Evolutionary conservation across 768 basidiomycete genomes (phyloP), one percentile per base, ranked within the genome.

Genomic region (Cystobasidium onofrii): DNA sequence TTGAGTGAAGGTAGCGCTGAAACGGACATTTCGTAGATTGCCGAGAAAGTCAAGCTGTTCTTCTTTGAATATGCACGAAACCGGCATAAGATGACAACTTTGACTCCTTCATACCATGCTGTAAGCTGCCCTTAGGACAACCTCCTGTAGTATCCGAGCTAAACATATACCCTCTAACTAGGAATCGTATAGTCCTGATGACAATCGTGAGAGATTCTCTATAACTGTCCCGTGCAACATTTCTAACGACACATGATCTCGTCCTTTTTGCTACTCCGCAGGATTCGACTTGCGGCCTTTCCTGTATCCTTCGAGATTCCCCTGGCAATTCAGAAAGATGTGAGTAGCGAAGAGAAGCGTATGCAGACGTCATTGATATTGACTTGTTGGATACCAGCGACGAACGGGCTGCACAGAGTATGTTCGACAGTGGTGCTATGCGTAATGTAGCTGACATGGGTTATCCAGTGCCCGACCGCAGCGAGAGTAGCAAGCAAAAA

Each of bases 51-150:
- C 78, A 98, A 99, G 81, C 82, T 88, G 44, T 99, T 99, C 84
- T 98, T 91, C 84, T 95, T 93, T 77, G 92, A 96, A 80, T 88
- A 99, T 77, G 96, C 96, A 0, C 85, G 94, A 66, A 99, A 99
- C 81, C 73, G 78, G 57, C 96, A 98, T 83, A 99, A 99, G 86
- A 98, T 99, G 93, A 95, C 93, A 29, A 95, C 92, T 0, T 80
- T 96, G 75, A 96, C 93, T 1, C 93, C 93, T 0, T 86, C 91
- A 0, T 96, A 96, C 78, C 93, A 96, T 80, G 93, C 93, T 61
- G 95, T 89, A 76, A 79, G 90, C 84, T 52, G 65, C 64, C 61
- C 34, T 73, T 31, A 39, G 46, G 62, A n/a, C n/a, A n/a, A n/a
- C 0, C 64, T 62, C 55, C 0, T 15, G 23, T 64, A 6, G 39